These are phyloP conservation scores for Chaetomium olivaceum DNA, from an alignment of 2,329 filamentous ascomycete species.

Conservation along the genomic window DNA sequence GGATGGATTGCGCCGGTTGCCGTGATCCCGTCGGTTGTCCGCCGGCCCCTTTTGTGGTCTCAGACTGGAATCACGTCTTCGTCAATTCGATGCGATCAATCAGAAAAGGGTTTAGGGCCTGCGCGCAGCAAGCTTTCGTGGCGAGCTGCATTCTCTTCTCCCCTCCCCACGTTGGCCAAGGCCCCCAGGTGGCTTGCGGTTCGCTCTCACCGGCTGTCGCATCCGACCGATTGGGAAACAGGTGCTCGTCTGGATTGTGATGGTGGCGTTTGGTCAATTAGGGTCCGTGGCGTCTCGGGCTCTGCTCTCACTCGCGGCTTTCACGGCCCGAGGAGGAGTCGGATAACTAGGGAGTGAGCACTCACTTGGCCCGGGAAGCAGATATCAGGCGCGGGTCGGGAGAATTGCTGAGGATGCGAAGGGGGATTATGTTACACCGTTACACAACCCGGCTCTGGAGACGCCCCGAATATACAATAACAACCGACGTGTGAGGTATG, in stretches of 20 bases:
- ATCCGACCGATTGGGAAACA: constrained; percentile 9
- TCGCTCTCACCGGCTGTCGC: constrained; percentile 17
- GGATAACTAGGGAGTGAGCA: neutral
- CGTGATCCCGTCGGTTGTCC: neutral
- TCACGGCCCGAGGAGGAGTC: neutral
- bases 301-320: neutral
- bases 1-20: neutral
- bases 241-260: neutral
- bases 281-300: neutral
- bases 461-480: neutral
- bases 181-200: neutral
- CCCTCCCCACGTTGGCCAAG: constrained; percentile 2
- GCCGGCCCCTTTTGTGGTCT: neutral
- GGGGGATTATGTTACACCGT: neutral
- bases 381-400: neutral
- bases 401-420: neutral
- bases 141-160: neutral
- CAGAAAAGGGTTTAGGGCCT: neutral
- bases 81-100: neutral
- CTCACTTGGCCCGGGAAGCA: neutral
- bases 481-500: neutral
- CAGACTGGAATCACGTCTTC: neutral
- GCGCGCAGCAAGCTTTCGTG: neutral
- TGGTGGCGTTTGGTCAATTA: constrained; percentile 17
- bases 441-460: neutral